Percentiles rank a stretch among this genome's conserved stretches.
These are phyloP conservation scores for Fusarium sp. DNA, from an alignment of 2,329 filamentous ascomycete genomes.

Conservation along the genomic window DNA sequence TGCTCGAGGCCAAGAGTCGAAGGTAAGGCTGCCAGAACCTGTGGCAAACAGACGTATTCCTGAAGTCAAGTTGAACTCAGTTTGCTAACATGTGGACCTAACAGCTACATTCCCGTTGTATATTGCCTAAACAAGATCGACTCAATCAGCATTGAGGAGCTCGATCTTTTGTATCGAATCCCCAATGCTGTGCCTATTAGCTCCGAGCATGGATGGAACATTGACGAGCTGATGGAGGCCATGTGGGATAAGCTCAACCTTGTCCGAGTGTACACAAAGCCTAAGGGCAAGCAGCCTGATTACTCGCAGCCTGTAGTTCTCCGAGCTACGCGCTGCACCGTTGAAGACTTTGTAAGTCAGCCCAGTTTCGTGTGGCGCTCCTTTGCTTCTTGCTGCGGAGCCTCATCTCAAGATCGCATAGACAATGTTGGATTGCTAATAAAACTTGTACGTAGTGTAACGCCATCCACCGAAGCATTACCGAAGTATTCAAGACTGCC, in stretches of 20 bases:
- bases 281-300: slow-evolving; percentile 94
- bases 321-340: slow-evolving; percentile 83
- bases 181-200: slow-evolving; percentile 98
- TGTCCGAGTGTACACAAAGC: slow-evolving; percentile 96
- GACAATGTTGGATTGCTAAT: slow-evolving; percentile 48
- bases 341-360: slow-evolving; percentile 93
- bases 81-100: slow-evolving; percentile 33
- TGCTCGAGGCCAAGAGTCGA: slow-evolving; percentile 93
- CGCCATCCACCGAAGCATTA: slow-evolving; percentile 94
- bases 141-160: slow-evolving; percentile 96
- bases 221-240: slow-evolving; percentile 95
- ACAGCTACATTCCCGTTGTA: slow-evolving; percentile 96
- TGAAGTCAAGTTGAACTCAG: slow-evolving; percentile 1
- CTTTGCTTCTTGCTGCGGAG: slow-evolving; percentile 19
- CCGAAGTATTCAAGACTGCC: slow-evolving; percentile 95
- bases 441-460: slow-evolving; percentile 80
- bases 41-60: slow-evolving; percentile 11
- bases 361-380: slow-evolving; percentile 8
- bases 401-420: slow-evolving; percentile 23
- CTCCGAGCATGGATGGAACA: slow-evolving; percentile 97
- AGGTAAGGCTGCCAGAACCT: slow-evolving; percentile 51
- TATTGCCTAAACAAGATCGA: slow-evolving; percentile 99
- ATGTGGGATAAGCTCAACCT: slow-evolving; percentile 99
- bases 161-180: slow-evolving; percentile 96
- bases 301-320: slow-evolving; percentile 94